Conservation (phyloP, 345 rosid genomes). For the Citrus cavaleriei region DNA sequence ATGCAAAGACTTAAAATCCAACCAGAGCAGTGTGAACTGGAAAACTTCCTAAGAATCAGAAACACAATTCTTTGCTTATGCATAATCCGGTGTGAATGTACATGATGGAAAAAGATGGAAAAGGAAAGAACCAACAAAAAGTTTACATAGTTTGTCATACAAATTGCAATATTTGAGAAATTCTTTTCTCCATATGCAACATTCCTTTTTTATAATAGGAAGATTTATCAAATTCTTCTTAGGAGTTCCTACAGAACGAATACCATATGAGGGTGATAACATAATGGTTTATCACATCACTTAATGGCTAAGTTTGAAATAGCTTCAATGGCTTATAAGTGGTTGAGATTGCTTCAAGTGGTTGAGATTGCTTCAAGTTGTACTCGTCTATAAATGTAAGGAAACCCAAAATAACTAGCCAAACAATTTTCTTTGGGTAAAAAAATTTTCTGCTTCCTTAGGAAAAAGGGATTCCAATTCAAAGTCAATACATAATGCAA, state of each 20-base stretch:
- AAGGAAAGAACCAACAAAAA: neutral
- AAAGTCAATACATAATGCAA: neutral
- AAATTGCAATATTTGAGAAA: neutral
- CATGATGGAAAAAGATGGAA: neutral
- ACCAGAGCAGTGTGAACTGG: neutral
- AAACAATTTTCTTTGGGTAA: neutral
- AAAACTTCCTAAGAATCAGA: neutral
- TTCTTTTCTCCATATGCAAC: neutral
- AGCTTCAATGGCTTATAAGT: neutral
- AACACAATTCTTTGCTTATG: neutral
- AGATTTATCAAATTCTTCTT: neutral
- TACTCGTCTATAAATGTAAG: neutral
- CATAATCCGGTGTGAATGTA: neutral
- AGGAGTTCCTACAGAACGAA: neutral
- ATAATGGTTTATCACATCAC: neutral
- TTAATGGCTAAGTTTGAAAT: neutral
- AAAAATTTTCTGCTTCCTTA: neutral
- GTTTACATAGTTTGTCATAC: neutral
- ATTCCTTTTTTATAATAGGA: neutral
- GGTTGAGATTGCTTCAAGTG: neutral
- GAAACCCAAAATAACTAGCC: neutral
- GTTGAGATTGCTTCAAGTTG: neutral
- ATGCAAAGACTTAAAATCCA: neutral
- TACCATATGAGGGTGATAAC: neutral
- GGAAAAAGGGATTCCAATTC: neutral